Conservation (phyloP, 306 rosid species). For the Cicer cuneatum region DNA sequence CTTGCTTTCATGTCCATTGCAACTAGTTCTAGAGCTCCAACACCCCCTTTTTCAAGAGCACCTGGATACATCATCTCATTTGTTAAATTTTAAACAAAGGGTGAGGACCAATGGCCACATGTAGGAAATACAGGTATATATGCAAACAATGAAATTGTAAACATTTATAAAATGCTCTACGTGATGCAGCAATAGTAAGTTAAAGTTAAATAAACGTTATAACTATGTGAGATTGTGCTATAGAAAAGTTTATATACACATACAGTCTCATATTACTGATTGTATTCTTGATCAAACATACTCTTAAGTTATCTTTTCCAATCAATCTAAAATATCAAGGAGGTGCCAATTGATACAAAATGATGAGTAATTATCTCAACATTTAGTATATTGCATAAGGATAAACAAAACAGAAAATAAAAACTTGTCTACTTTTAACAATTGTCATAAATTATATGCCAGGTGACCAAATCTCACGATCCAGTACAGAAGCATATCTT, state of each 20-base stretch:
- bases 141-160: neutral
- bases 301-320: neutral
- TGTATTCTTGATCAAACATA: constrained; percentile 15
- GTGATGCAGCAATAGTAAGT: neutral
- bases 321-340: constrained; percentile 14
- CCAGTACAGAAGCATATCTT: neutral
- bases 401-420: neutral
- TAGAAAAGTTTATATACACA: no score
- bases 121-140: neutral
- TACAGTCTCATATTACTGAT: neutral
- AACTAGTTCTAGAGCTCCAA: constrained; percentile 98
- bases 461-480: constrained; percentile 22
- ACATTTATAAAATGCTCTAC: neutral
- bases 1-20: constrained; percentile 99
- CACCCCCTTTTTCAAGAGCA: constrained; percentile 93
- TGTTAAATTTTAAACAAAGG: constrained; percentile 30
- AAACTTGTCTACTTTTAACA: neutral
- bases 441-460: constrained; percentile 4
- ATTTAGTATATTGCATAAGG: neutral
- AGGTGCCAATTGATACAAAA: neutral
- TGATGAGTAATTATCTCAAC: constrained; percentile 14
- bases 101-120: neutral
- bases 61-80: constrained; percentile 51
- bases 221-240: neutral
- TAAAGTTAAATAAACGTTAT: neutral